Conservation (phyloP, 2,329 filamentous ascomycete species). For the Trichocomaceae sp. region DNA sequence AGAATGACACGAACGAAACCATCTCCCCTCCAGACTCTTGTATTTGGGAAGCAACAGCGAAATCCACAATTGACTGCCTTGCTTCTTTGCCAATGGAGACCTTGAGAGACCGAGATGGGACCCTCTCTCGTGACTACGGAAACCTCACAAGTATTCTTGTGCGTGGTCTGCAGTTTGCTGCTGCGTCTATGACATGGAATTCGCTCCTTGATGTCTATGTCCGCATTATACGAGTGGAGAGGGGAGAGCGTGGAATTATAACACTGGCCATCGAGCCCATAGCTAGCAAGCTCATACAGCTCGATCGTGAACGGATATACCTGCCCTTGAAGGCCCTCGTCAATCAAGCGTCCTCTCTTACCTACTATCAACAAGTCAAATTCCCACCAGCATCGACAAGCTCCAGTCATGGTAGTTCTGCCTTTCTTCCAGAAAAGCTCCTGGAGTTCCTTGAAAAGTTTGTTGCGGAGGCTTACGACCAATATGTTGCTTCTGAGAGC, state of each 20-base stretch:
- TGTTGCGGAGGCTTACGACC: slow-evolving; percentile 51
- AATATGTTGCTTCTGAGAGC: slow-evolving; percentile 35
- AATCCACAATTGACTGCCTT: slow-evolving; percentile 31
- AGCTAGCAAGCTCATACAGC: slow-evolving; percentile 47
- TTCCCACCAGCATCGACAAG: neutral
- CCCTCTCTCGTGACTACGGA: slow-evolving; percentile 60
- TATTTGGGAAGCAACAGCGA: slow-evolving; percentile 33
- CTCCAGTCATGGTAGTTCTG: neutral
- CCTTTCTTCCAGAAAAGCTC: slow-evolving; percentile 45
- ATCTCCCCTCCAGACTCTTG: slow-evolving; percentile 17
- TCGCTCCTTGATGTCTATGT: slow-evolving; percentile 53
- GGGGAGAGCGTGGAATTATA: slow-evolving; percentile 61
- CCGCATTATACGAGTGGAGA: slow-evolving; percentile 53
- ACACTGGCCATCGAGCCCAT: slow-evolving; percentile 65
- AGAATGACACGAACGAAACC: slow-evolving; percentile 13
- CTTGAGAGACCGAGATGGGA: slow-evolving; percentile 44
- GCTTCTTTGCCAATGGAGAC: slow-evolving; percentile 35
- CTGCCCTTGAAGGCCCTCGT: slow-evolving; percentile 32
- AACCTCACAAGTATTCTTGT: slow-evolving; percentile 63
- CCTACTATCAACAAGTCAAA: slow-evolving; percentile 18
- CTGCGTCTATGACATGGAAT: slow-evolving; percentile 33
- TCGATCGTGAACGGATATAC: slow-evolving; percentile 22
- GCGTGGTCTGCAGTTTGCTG: slow-evolving; percentile 43
- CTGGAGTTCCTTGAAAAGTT: slow-evolving; percentile 54
- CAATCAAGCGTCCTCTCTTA: slow-evolving; percentile 30